A percentile compares a stretch with the other conserved stretches of the same genome.
Evolutionary conservation across 768 basidiomycete species (phyloP).

Genomic region (Russula vinacea): DNA sequence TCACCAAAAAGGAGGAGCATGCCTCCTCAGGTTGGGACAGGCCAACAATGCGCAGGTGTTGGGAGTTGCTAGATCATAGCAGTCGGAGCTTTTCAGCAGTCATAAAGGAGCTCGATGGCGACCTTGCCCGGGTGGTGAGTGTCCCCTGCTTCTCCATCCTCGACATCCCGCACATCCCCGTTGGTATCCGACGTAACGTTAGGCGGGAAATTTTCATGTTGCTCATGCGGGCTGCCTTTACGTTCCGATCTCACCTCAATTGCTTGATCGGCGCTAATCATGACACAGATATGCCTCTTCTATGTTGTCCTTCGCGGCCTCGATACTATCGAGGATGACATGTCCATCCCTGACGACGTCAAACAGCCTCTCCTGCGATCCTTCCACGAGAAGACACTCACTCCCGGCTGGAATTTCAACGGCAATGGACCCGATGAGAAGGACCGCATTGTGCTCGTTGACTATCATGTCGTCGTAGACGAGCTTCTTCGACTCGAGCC

Average conservation of each 20-base stretch:
- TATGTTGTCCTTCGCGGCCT: constrained; percentile 91
- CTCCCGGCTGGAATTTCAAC: constrained; percentile 83
- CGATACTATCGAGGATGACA: constrained; percentile 99
- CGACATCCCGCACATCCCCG: not conserved
- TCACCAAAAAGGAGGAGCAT: constrained; percentile 70
- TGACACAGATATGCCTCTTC: constrained; percentile 82
- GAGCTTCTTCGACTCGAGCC: constrained; percentile 71
- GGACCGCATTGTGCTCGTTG: constrained; percentile 78
- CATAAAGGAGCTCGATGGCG: constrained; percentile 94
- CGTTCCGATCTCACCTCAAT: not conserved
- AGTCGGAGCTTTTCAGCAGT: constrained; percentile 89
- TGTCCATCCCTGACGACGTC: constrained; percentile 82
- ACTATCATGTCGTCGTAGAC: constrained; percentile 76
- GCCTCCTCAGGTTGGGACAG: constrained; percentile 85
- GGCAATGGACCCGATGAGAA: constrained; percentile 84
- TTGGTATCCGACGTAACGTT: not conserved
- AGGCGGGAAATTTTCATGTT: not conserved
- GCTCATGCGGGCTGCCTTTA: not conserved
- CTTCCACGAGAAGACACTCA: constrained; percentile 75
- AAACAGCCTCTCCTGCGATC: constrained; percentile 84
- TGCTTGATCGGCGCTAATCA: not conserved
- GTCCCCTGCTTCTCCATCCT: not conserved
- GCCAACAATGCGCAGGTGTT: constrained; percentile 80
- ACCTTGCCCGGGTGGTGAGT: constrained; percentile 87
- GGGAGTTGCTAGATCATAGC: constrained; percentile 84